A percentile compares a stretch with the other conserved stretches of the same genome.
These are phyloP conservation scores for Fusarium odoratissimum DNA, from an alignment of 2,329 filamentous ascomycete species.

Conservation along the genomic window DNA sequence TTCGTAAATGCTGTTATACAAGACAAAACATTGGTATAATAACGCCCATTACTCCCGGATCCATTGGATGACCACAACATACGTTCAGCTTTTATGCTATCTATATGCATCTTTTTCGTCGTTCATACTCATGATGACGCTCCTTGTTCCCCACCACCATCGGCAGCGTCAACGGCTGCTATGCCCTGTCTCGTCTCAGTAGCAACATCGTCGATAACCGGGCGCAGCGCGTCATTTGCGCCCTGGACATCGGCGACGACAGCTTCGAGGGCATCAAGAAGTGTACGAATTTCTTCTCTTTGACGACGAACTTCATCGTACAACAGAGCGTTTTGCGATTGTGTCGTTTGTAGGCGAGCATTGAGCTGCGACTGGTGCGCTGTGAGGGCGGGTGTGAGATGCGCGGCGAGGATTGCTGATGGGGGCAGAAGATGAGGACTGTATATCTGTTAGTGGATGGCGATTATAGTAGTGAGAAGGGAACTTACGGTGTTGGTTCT, in stretches of 20 bases:
- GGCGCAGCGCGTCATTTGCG: slow-evolving; percentile 62
- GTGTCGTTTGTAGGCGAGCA: slow-evolving; percentile 66
- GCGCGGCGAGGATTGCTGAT: slow-evolving; percentile 63
- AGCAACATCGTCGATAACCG: slow-evolving; percentile 61
- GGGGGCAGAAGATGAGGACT: slow-evolving; percentile 69
- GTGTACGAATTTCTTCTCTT: slow-evolving; percentile 64
- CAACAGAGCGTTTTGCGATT: slow-evolving; percentile 66
- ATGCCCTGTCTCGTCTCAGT: slow-evolving; percentile 58
- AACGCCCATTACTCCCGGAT: slow-evolving; percentile 9
- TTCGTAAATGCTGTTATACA: slow-evolving; percentile 29
- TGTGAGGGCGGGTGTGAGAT: slow-evolving; percentile 64
- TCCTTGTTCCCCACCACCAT: slow-evolving; percentile 3
- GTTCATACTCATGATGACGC: background rate
- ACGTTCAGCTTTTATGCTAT: background rate
- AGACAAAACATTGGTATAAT: slow-evolving; percentile 30
- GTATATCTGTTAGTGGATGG: background rate
- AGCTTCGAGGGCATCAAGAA: slow-evolving; percentile 63
- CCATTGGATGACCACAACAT: background rate
- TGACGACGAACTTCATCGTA: slow-evolving; percentile 64
- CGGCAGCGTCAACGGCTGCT: slow-evolving; percentile 33
- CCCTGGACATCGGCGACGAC: slow-evolving; percentile 65
- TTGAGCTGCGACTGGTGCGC: slow-evolving; percentile 67
- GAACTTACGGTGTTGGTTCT: slow-evolving; percentile 61
- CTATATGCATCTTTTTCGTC: background rate
- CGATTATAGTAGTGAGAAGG: background rate